Evolutionary conservation across 148 eudicot genomes (phyloP).

Genomic region (Chenopodium suecicum): DNA sequence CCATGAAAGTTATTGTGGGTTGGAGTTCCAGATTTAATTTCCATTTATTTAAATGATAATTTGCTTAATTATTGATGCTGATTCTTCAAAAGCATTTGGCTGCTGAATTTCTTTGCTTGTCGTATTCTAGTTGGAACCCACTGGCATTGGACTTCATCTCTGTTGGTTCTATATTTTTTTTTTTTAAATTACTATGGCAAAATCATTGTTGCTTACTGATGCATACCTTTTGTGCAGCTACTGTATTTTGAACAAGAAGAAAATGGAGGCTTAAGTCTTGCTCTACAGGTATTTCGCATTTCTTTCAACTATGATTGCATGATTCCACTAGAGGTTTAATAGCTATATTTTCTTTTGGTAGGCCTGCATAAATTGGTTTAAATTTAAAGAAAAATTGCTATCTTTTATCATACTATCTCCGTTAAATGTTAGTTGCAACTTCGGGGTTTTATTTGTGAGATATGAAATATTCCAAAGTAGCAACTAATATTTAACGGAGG

Average conservation of each 20-base stretch:
- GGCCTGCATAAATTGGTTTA: not conserved
- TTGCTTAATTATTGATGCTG: not conserved
- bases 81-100: not conserved
- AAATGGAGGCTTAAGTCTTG: constrained; percentile 85
- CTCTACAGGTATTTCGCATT: constrained; percentile 66
- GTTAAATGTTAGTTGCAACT: too few relatives aligned
- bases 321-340: not conserved
- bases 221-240: constrained; percentile 53
- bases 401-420: not conserved
- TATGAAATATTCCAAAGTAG: too few relatives aligned
- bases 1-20: not conserved
- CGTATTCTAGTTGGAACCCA: not conserved
- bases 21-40: not conserved
- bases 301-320: not conserved
- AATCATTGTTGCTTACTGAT: not conserved
- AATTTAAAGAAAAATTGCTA: not conserved
- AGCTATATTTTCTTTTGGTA: not conserved
- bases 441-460: too few relatives aligned
- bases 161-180: not conserved
- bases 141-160: not conserved
- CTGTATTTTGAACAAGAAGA: constrained; percentile 84
- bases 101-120: not conserved
- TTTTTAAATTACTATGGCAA: not conserved
- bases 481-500: too few relatives aligned
- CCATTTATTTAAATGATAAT: not conserved